phyloP scores from a whole-genome alignment of 371 early-diverging fungal species.

The Mucor plumbeus region DNA sequence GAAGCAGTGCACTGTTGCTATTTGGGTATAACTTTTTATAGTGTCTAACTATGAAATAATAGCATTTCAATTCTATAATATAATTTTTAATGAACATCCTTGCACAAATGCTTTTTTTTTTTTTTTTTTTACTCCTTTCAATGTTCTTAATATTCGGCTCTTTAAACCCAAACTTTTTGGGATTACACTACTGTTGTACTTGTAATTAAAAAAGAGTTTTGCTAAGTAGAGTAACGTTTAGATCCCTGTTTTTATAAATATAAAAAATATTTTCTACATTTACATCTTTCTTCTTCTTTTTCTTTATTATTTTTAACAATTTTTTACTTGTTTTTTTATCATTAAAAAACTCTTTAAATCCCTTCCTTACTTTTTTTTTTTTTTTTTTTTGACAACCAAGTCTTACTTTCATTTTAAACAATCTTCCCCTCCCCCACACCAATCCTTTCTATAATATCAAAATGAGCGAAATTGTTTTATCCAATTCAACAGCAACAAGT shows the following conservation, averaged over 20 bases:
- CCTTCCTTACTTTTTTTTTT: background rate
- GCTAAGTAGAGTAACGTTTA: background rate
- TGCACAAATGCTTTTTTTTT: no score
- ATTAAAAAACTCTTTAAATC: conserved; percentile 11
- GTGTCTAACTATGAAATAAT: background rate
- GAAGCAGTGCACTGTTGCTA: background rate
- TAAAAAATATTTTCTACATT: conserved; percentile 7
- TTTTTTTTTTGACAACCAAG: background rate
- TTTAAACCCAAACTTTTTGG: conserved; percentile 15
- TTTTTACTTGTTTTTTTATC: conserved; percentile 20
- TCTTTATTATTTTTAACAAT: conserved; percentile 1
- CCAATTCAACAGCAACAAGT: conserved; percentile 27
- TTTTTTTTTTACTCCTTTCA: background rate
- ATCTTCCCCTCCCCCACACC: conserved; percentile 5
- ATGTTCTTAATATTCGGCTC: conserved; percentile 13
- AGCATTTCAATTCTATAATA: background rate
- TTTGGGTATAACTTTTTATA: background rate
- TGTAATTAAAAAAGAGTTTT: conserved; percentile 9
- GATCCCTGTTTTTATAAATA: conserved; percentile 12
- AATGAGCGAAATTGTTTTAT: conserved; percentile 48
- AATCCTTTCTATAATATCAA: conserved; percentile 15
- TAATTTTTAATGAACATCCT: background rate
- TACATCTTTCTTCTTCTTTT: background rate
- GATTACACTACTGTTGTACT: conserved; percentile 11
- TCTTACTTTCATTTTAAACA: conserved; percentile 17